Evolutionary conservation across 441 rosid species (phyloP).

Genomic region (Gossypium armourianum): DNA sequence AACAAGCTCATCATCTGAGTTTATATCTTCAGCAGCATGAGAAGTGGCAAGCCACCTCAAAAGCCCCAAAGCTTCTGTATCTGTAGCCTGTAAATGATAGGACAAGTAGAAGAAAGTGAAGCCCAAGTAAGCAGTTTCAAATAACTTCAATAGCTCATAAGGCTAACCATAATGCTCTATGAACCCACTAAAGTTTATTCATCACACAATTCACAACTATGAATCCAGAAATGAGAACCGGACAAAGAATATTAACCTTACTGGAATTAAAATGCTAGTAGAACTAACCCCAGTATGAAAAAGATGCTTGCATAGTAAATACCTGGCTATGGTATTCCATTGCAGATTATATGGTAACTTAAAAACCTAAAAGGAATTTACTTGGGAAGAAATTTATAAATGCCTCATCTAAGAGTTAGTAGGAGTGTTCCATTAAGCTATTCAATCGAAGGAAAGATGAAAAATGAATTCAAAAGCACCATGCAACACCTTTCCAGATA

Average conservation of each 20-base stretch:
- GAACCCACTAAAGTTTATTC: not conserved
- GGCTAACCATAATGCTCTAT: not conserved
- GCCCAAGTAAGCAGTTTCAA: conserved; percentile 9
- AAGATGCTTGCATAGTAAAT: not conserved
- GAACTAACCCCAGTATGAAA: not conserved
- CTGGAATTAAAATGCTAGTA: not conserved
- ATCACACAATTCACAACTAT: not conserved
- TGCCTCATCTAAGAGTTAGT: not conserved
- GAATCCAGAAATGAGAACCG: not conserved
- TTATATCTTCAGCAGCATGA: conserved; percentile 82
- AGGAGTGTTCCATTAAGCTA: not conserved
- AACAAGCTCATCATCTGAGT: conserved; percentile 90
- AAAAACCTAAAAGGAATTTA: not conserved
- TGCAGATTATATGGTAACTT: not conserved
- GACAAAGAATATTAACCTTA: not conserved
- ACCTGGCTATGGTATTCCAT: not conserved
- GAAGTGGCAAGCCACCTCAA: conserved; percentile 87
- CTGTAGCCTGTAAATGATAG: conserved; percentile 35
- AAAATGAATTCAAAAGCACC: not conserved
- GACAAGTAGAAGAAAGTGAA: conserved; percentile 3
- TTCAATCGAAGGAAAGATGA: not conserved
- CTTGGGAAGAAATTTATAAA: not conserved
- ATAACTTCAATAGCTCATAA: not conserved
- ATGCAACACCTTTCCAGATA: not conserved
- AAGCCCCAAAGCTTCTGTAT: conserved; percentile 65